phyloP scores from a whole-genome alignment of 345 rosid genomes.

The Melaleuca alternifolia region DNA sequence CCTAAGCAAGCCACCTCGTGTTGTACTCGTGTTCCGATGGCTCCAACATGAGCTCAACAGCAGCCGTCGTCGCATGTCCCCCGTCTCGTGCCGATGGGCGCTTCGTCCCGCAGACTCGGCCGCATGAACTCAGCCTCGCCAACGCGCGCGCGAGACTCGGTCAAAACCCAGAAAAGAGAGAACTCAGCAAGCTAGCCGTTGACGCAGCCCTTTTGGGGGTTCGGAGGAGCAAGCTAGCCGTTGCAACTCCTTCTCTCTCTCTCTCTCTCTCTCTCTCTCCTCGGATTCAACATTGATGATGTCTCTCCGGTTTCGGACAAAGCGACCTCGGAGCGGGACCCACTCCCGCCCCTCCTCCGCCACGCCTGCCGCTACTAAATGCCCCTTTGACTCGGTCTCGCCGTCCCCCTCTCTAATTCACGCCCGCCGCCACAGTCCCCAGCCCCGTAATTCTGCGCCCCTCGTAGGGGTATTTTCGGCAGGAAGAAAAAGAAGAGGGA shows the following conservation, averaged over 20 bases:
- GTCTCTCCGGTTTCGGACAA: neutral
- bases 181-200: neutral
- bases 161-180: neutral
- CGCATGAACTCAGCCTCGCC: neutral
- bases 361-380: neutral
- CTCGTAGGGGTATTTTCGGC: neutral
- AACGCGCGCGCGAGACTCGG: neutral
- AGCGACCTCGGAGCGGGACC: neutral
- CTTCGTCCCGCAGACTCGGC: too few relatives aligned
- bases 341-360: neutral
- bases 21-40: neutral
- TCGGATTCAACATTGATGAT: neutral
- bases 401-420: neutral
- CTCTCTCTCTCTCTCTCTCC: neutral
- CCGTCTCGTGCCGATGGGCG: too few relatives aligned
- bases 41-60: neutral
- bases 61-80: too few relatives aligned
- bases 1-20: neutral
- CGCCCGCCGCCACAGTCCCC: accelerated
- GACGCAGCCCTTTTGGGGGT: neutral
- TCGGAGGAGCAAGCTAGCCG: neutral
- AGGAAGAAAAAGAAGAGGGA: neutral
- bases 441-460: neutral
- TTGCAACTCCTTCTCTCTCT: neutral
- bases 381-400: neutral